Percentiles rank a stretch among this genome's conserved stretches.
Conservation (phyloP, 1,139 yeast species). For the Suhomyces kunorum region DNA sequence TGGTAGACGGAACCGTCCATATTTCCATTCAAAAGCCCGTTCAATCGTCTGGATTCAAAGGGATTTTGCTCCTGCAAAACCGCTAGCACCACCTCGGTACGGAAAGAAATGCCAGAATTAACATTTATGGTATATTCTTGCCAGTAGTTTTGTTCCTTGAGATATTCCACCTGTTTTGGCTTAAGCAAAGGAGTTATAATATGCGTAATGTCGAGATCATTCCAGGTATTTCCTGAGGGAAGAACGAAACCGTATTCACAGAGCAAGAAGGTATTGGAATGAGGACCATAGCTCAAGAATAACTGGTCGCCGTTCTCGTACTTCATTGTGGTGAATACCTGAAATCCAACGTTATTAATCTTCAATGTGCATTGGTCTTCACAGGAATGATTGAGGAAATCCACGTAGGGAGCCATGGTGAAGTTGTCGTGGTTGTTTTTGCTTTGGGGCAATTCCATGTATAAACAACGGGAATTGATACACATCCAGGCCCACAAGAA, state of each 20-base stretch:
- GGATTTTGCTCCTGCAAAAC: constrained; percentile 51
- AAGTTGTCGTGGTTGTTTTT: constrained; percentile 59
- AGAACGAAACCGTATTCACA: constrained; percentile 86
- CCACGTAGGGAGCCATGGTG: constrained; percentile 90
- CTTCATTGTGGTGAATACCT: constrained; percentile 41
- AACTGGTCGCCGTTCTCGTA: constrained; percentile 58
- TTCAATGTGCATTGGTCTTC: constrained; percentile 54
- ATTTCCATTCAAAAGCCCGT: constrained; percentile 28
- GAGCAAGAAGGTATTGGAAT: constrained; percentile 74
- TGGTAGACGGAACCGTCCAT: constrained; percentile 48
- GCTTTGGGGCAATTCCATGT: constrained; percentile 64
- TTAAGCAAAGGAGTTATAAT: constrained; percentile 40
- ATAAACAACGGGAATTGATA: constrained; percentile 88
- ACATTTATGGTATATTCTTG: constrained; percentile 70
- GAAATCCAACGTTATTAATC: constrained; percentile 52
- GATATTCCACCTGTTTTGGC: constrained; percentile 42
- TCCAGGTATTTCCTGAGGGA: constrained; percentile 56
- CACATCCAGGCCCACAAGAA: constrained; percentile 80
- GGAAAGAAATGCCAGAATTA: constrained; percentile 59
- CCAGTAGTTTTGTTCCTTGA: constrained; percentile 56
- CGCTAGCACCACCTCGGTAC: constrained; percentile 77
- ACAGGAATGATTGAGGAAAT: constrained; percentile 76
- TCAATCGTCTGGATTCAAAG: constrained; percentile 28
- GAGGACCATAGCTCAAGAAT: constrained; percentile 82
- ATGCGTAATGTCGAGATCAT: constrained; percentile 63